Base-by-base conservation (phyloP, 2,329 filamentous ascomycete species). In the Cladosporium sp. region DNA sequence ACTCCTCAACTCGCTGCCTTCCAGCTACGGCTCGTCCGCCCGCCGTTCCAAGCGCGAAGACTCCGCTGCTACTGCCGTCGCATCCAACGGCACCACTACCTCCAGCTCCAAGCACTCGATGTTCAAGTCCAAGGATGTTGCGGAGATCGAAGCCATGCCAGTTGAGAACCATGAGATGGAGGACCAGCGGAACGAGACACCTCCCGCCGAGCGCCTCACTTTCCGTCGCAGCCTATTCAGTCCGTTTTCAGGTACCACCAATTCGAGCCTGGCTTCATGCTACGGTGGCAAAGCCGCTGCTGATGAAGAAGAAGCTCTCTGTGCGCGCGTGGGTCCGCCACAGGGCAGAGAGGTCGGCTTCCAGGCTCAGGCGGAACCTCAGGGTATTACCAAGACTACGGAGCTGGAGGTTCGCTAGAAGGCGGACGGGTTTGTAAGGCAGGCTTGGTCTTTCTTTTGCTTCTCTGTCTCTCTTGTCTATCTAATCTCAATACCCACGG, bases 1-100 rank as follows among this genome's bases (percentile, higher is more conserved):
- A 52, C 18, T 48, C 37, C 45, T 48, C 45, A 34, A 40, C 37
- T 48, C 45, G 13, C 20, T 48, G 22, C 18, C 38, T 18, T 48
- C 45, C 1, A 17, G 22, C 8, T 47, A 47, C 34, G 34, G 32
- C 12, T 38, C 43, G 27, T 36, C 32, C 12, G 36, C 15, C 6
- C 37, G 17, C 8, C 45, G 45, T 27, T 48, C 45, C 45, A 18
- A 40, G 17, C 37, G 45, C 45, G 37, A 40, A 20, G 45, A 41
- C 27, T 48, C 37, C 24, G 45, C 18, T 2, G 45, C 37, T 7
- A 41, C 45, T 2, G 45, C 37, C 3, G 45, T 48, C 37, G 39
- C 22, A 9, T 41, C 45, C 5, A 30, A 47, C 2, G 22, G 22
- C 22, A 27, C 43, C 2, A 17, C 39, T 27, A 22, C 27, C 4